Base-by-base conservation (phyloP, 331 rosid genomes). In the Prunus yedoensis region DNA sequence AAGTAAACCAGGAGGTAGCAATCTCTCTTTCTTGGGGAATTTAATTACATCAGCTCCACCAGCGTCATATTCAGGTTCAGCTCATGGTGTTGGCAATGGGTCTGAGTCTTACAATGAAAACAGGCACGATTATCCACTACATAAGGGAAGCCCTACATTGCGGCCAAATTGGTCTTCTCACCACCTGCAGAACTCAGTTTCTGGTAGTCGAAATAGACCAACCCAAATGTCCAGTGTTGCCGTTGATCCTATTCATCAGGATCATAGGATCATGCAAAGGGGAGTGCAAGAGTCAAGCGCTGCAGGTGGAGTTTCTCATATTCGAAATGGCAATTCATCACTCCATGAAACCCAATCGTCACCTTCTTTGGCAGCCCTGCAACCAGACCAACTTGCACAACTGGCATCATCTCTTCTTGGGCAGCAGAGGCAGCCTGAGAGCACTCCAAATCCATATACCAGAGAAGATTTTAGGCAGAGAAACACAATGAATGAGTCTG, bases 311-410 rank as follows among this genome's bases (percentile, higher is more conserved):
- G 53, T 79, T 67, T 82, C 90, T 77, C 84, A 74, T 70, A 70
- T 73, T 82, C 77, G 86, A 69, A 83, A 79, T 63, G 58, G 46
- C 76, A 71, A 70, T 75, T 71, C 82, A 59, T 68, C 83, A 10
- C 75, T 76, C 30, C 88, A 73, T 60, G 91, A 86, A 76, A 79
- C 76, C 5, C 83, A 87, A 72, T 81, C 85, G 53, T 52, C 79
- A 25, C 86, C 81, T 73, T 83, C 90, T 80, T 63, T 75, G 35
- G 84, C 84, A 38, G 52, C 89, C 66, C 81, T 85, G 71, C 92
- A 82, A 69, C 91, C 93, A 8, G 97, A 95, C 80, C 97, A 95
- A 78, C 97, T 90, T 69, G 89, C 88, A 30, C 97, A 87, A 49
- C 73, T 95, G 70, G 90, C 96, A 46, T 91, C 97, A 66, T 79